Evolutionary conservation across 2,329 filamentous ascomycete species (phyloP).

Genomic region (Aspergillus brasiliensis): DNA sequence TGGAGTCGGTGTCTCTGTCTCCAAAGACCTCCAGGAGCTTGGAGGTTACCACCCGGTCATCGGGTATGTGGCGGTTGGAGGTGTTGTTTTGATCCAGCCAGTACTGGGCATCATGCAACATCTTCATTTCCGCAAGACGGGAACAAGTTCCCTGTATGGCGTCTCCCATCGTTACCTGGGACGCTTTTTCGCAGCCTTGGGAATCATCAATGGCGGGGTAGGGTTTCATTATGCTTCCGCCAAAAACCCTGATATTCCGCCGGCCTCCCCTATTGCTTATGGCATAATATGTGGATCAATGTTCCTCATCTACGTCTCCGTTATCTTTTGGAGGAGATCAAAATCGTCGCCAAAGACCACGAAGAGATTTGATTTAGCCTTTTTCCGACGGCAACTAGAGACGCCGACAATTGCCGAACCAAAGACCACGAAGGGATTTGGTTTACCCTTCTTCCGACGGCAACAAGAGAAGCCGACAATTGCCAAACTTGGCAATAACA

Average conservation of each 20-base stretch:
- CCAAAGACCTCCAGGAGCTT: slow-evolving; percentile 40
- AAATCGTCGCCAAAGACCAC: background rate
- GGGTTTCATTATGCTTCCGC: slow-evolving; percentile 51
- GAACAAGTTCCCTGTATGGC: slow-evolving; percentile 48
- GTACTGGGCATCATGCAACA: slow-evolving; percentile 55
- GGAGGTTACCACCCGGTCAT: slow-evolving; percentile 52
- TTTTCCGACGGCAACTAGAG: background rate
- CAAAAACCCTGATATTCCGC: slow-evolving; percentile 34
- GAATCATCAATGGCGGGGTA: slow-evolving; percentile 57
- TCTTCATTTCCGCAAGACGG: slow-evolving; percentile 49
- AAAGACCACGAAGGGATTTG: background rate
- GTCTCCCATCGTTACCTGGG: slow-evolving; percentile 56
- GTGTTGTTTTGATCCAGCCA: slow-evolving; percentile 59
- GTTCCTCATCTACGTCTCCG: slow-evolving; percentile 43
- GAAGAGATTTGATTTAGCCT: background rate
- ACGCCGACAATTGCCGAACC: background rate
- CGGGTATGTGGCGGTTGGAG: slow-evolving; percentile 51
- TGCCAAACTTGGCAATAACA: background rate
- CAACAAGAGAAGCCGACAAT: background rate
- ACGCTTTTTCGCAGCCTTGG: slow-evolving; percentile 50
- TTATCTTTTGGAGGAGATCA: slow-evolving; percentile 13
- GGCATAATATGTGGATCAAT: slow-evolving; percentile 52
- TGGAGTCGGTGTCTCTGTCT: slow-evolving; percentile 53
- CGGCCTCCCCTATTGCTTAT: slow-evolving; percentile 48
- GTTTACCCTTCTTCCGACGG: background rate